Base-by-base conservation (phyloP, 805 yeast genomes). In the Kodamaea neixiangensis region DNA sequence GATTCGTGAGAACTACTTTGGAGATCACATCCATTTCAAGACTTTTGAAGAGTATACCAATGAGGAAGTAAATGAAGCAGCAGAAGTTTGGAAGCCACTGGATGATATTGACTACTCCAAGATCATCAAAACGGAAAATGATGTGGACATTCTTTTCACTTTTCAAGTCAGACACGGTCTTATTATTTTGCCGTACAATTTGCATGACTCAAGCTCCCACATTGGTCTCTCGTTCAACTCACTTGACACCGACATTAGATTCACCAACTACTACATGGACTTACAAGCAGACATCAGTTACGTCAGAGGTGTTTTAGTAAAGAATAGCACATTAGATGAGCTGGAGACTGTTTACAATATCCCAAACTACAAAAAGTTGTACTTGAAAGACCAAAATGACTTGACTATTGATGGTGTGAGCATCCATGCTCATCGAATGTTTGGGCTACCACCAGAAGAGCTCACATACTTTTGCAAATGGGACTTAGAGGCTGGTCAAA, bases 221-320 rank as follows among this genome's bases (percentile, higher is more conserved):
- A 59, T 87, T 18, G 82, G 86, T 0, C 63, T 92, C 0, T 76
- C 77, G 38, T 84, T 90, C 58, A 83, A 85, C 18, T 73, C 77
- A 15, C 71, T 92, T 40, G 89, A 84, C 54, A 79, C 89, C 21
- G 97, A 91, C 63, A 73, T 89, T n/a, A 73, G 98, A 49, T 87
- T 90, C 67, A 86, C 93, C 14, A 88, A 90, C 59, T 94, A 87
- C 66, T 94, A 93, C 62, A 92, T 94, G 97, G 97, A 93, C 62
- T 64, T 93, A 54, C 93, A 90, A 60, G 87, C 86, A 1, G 83
- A 88, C 56, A 73, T 85, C 37, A 76, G 87, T 10, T 89, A 92
- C 0, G 64, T 84, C 2, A 64, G 61, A 4, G 81, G 67, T 1
- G 66, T 56, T 3, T 57, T 60, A 17, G 73, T 77, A 2, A 63